These are phyloP conservation scores for Arthroderma uncinatum DNA, from an alignment of 2,329 filamentous ascomycete species.

Conservation along the genomic window DNA sequence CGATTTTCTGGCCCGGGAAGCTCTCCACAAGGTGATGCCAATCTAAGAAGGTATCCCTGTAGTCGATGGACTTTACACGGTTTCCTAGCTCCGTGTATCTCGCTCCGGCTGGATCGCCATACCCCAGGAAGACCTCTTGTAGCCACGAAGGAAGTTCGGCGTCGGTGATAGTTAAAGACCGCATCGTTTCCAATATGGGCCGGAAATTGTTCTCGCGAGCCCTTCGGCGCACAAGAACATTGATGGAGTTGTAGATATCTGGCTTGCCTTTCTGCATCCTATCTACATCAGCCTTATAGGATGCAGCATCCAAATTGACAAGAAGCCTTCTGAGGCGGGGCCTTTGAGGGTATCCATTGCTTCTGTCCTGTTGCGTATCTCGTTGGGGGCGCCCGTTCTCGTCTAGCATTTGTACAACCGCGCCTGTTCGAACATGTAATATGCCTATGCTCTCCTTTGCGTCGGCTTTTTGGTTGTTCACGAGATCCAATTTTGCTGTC, in stretches of 20 bases:
- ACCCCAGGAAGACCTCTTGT: constrained; percentile 94
- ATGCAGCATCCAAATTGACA: constrained; percentile 66
- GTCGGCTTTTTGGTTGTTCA: constrained; percentile 32
- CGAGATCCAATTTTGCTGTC: constrained; percentile 16
- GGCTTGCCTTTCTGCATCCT: constrained; percentile 53
- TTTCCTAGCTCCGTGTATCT: constrained; percentile 74
- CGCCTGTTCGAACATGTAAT: constrained; percentile 63
- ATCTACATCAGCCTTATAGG: constrained; percentile 67
- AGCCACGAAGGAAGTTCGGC: constrained; percentile 82
- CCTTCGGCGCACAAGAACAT: constrained; percentile 70
- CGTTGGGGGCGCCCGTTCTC: constrained; percentile 67
- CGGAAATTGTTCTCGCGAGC: constrained; percentile 96
- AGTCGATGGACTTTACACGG: constrained; percentile 68
- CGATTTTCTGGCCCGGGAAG: constrained; percentile 74
- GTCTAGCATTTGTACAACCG: constrained; percentile 75
- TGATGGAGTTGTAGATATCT: constrained; percentile 74
- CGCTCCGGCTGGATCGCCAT: constrained; percentile 81
- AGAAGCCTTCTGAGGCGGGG: constrained; percentile 58
- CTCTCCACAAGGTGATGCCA: constrained; percentile 91
- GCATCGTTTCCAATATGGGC: constrained; percentile 82
- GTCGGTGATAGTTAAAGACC: constrained; percentile 70
- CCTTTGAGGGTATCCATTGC: constrained; percentile 50
- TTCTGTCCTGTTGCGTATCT: constrained; percentile 43
- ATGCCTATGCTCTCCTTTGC: constrained; percentile 39
- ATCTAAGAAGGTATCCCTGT: constrained; percentile 85